Evolutionary conservation across 371 early-diverging fungal genomes (phyloP).

Genomic region (Rhizomucor pusillus): DNA sequence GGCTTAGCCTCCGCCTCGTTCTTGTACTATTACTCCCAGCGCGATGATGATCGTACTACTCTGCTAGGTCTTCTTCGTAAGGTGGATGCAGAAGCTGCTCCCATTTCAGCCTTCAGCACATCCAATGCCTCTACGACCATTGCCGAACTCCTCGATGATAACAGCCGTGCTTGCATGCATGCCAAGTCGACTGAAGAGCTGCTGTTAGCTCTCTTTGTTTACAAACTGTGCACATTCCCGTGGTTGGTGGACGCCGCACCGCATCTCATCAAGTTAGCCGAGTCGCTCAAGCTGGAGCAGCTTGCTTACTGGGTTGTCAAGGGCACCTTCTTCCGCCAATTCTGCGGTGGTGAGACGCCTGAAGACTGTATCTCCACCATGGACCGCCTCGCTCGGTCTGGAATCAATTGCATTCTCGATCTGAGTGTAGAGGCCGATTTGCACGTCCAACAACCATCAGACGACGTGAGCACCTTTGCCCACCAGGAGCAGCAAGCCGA

Average conservation of each 20-base stretch:
- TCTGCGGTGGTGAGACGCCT: constrained; percentile 93
- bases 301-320: constrained; percentile 71
- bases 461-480: constrained; percentile 17
- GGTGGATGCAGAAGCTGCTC: constrained; percentile 10
- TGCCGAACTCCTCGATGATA: constrained; percentile 31
- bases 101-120: constrained; percentile 30
- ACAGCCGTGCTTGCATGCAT: constrained; percentile 49
- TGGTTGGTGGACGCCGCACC: constrained; percentile 44
- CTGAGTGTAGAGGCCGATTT: constrained; percentile 89
- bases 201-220: constrained; percentile 30
- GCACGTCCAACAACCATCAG: constrained; percentile 34
- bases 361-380: constrained; percentile 86
- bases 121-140: constrained; percentile 22
- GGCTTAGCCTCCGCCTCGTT: constrained; percentile 16
- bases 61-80: constrained; percentile 1
- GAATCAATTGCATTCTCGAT: constrained; percentile 88
- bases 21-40: constrained; percentile 8
- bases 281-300: constrained; percentile 53
- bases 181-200: constrained; percentile 45
- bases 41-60: background rate
- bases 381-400: constrained; percentile 59
- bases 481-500: constrained; percentile 56
- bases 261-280: constrained; percentile 51
- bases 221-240: constrained; percentile 34
- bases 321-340: constrained; percentile 86